These are phyloP conservation scores for Echites panduratus DNA, from an alignment of 257 asterid genomes.

Conservation along the genomic window DNA sequence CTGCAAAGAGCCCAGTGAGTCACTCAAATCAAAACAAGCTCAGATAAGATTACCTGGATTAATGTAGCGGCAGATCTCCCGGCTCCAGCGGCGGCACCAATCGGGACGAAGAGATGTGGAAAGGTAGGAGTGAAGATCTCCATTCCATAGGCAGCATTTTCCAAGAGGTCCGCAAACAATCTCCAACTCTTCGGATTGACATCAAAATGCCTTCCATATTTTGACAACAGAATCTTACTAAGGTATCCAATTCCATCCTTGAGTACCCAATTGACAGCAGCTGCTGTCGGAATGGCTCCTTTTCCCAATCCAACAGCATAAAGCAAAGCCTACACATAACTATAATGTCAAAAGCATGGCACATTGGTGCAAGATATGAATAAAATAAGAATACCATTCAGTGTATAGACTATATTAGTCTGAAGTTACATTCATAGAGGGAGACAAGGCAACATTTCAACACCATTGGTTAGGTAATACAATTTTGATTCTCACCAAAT, in stretches of 20 bases:
- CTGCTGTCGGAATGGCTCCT: constrained; percentile 98
- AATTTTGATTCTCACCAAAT: background rate
- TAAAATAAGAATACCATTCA: too few species aligned
- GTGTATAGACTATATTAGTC: background rate
- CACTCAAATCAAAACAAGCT: background rate
- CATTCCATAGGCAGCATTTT: constrained; percentile 93
- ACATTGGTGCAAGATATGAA: background rate
- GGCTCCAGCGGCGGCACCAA: constrained; percentile 96
- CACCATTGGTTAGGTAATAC: background rate
- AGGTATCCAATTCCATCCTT: constrained; percentile 97
- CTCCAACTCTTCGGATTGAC: constrained; percentile 99
- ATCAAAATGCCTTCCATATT: constrained; percentile 92
- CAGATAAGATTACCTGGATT: constrained; percentile 58
- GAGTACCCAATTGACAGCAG: constrained; percentile 96
- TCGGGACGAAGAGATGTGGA: constrained; percentile 91
- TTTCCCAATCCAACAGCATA: constrained; percentile 96
- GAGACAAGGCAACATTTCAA: background rate
- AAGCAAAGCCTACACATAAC: constrained; percentile 60
- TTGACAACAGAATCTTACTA: constrained; percentile 84
- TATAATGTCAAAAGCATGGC: background rate
- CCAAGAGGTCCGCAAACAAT: constrained; percentile 84
- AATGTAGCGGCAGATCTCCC: constrained; percentile 93
- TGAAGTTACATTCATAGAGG: background rate
- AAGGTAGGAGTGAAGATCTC: constrained; percentile 94
- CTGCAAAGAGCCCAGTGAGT: background rate